A percentile compares a stretch with the other conserved stretches of the same genome.
These are phyloP conservation scores for Oryza australiensis DNA, from an alignment of 176 grass and related monocot species.

Conservation along the genomic window DNA sequence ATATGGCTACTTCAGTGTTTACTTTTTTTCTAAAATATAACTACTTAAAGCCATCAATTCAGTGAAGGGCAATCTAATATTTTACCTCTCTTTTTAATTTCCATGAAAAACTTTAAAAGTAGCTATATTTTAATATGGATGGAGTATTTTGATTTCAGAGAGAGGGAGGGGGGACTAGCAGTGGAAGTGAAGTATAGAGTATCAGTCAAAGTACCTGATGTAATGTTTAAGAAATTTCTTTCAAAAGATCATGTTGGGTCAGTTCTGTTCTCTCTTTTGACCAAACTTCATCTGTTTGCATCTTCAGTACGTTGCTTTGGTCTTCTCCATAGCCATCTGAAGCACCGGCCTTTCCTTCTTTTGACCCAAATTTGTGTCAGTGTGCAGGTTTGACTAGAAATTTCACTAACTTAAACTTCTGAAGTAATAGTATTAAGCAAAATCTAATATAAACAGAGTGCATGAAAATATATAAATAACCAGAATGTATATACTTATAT, in stretches of 20 bases:
- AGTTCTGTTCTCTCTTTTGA: conserved; percentile 22
- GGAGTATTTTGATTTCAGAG: background rate
- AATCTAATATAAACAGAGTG: too few relatives aligned
- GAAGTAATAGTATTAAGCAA: too few relatives aligned
- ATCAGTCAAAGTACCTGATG: conserved; percentile 38
- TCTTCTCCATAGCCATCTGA: conserved; percentile 22
- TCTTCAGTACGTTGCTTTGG: background rate
- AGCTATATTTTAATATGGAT: too few relatives aligned
- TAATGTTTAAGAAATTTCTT: conserved; percentile 29
- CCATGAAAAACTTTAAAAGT: too few relatives aligned
- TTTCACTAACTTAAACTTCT: background rate
- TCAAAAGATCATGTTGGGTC: conserved; percentile 25
- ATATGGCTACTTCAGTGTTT: too few relatives aligned
- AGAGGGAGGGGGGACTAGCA: background rate
- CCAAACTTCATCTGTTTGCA: background rate
- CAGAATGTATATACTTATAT: background rate
- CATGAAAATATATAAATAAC: background rate
- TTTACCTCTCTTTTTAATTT: too few relatives aligned
- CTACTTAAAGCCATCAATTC: too few relatives aligned
- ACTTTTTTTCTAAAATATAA: too few relatives aligned
- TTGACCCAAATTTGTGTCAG: background rate
- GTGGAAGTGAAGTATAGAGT: conserved; percentile 20
- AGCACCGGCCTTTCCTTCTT: background rate
- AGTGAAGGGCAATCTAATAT: too few relatives aligned
- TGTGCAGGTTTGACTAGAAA: conserved; percentile 26